These are phyloP conservation scores for Zanthoxylum bungeanum DNA, from an alignment of 345 rosid species.

Conservation along the genomic window DNA sequence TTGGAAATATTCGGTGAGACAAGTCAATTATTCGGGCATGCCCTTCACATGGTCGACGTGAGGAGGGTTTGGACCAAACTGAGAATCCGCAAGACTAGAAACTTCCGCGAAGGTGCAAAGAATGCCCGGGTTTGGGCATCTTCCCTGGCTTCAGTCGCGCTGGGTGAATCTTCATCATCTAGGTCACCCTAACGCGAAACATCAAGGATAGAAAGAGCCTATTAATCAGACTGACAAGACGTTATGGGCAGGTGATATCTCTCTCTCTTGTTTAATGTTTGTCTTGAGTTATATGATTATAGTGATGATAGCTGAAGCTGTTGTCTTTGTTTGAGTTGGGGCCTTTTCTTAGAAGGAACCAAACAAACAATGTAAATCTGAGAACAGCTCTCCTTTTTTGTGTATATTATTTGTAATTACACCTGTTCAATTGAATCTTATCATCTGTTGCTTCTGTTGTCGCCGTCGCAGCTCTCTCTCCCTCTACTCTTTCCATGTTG, in stretches of 20 bases:
- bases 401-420: conserved; percentile 36
- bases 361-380: conserved; percentile 55
- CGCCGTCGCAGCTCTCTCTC: no score
- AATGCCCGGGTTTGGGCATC: conserved; percentile 90
- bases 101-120: conserved; percentile 71
- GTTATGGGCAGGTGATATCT: conserved; percentile 13
- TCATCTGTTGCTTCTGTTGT: no score
- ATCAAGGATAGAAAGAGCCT: conserved; percentile 22
- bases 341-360: conserved; percentile 29
- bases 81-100: conserved; percentile 65
- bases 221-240: conserved; percentile 6
- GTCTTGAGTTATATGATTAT: conserved; percentile 10
- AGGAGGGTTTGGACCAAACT: conserved; percentile 82
- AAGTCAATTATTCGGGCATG: conserved; percentile 66
- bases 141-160: conserved; percentile 80
- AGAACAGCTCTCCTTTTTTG: conserved; percentile 33
- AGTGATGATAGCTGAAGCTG: conserved; percentile 27
- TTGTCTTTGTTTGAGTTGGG: conserved; percentile 28
- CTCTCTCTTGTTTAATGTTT: background rate
- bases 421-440: no score
- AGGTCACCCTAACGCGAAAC: conserved; percentile 31
- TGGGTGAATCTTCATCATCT: conserved; percentile 72
- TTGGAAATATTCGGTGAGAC: conserved; percentile 85
- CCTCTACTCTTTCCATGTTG: no score
- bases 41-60: conserved; percentile 68